Percentiles rank a stretch among this genome's conserved stretches.
phyloP scores from a whole-genome alignment of 1,284 basidiomycete species.

The Hymenochaete sp. region DNA sequence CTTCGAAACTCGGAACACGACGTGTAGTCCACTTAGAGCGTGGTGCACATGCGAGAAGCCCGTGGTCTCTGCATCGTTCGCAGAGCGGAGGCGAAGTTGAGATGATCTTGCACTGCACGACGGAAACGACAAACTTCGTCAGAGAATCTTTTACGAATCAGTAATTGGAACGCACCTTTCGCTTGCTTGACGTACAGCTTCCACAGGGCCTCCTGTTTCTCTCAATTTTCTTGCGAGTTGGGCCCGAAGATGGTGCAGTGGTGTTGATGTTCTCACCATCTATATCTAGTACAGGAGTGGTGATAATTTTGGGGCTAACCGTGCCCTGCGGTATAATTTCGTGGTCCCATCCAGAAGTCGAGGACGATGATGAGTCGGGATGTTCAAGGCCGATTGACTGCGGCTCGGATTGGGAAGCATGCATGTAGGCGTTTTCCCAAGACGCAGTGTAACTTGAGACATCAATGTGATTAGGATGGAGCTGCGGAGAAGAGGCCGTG shows the following conservation, averaged over 20 bases:
- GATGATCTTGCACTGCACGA: conserved; percentile 13
- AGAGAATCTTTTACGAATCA: background rate
- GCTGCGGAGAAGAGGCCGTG: no score
- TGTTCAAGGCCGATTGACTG: no score
- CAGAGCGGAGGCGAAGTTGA: conserved; percentile 10
- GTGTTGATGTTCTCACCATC: background rate
- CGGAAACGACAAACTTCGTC: background rate
- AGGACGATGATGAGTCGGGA: no score
- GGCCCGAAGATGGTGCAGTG: no score
- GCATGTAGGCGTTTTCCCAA: no score
- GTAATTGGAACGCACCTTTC: conserved; percentile 5
- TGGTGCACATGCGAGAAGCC: conserved; percentile 11
- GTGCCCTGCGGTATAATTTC: conserved; percentile 10
- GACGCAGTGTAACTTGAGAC: no score
- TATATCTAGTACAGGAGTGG: background rate
- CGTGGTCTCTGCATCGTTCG: conserved; percentile 13
- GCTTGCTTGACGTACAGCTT: conserved; percentile 13
- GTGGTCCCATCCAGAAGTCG: no score
- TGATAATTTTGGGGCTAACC: conserved; percentile 4
- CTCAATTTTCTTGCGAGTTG: conserved; percentile 13
- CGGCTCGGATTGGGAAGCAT: no score
- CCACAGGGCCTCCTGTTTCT: conserved; percentile 14
- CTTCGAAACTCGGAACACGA: conserved; percentile 5
- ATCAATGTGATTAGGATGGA: no score
- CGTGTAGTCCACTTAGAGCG: conserved; percentile 13